Base-by-base conservation (phyloP, 2,329 filamentous ascomycete species). In the Aspergillus ruber region DNA sequence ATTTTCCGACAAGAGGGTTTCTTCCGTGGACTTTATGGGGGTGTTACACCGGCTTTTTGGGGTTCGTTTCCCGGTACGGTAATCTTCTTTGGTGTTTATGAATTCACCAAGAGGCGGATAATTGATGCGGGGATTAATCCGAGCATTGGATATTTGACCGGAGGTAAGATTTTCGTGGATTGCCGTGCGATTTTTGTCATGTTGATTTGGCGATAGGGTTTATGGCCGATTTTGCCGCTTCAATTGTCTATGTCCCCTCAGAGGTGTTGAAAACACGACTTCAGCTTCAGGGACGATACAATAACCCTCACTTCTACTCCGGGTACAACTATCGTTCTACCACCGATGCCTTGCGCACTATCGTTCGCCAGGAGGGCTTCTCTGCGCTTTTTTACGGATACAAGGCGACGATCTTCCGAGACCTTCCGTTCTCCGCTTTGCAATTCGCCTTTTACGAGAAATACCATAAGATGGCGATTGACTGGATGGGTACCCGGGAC, bases 401-500 rank as follows among this genome's bases (percentile, higher is more conserved):
- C 74, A 93, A 93, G 67, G 93, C 93, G 9, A 98, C 93, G 0
- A 81, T 98, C 3, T 93, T 88, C 71, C 86, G 93, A 49, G 93
- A 98, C 61, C 78, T 98, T 18, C 93, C 93, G 1, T 98, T 96
- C 65, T 97, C 91, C 0, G 93, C 93, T 0, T 73, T 98, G 9
- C 93, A 98, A 64, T 97, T 98, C 69, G 91, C 94, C 61, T 96
- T 98, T 66, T 98, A 95, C 74, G 93, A 98, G 69, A 88, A 97
- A 68, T 90, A 90, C 64, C 88, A 90, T 60, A 82, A 78, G 41
- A 81, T 88, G 77, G 90, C 93, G 1, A 86, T 86, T 61, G 69
- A 82, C 45, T 94, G 86, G 77, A 84, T 86, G 62, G 82, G 85
- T 29, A 86, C 84, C 52, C 81, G 85, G 48, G 88, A 96, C 49